Percentiles rank a stretch among this genome's conserved stretches.
phyloP scores from a whole-genome alignment of 805 yeast genomes.

The Starmerella potacharoeniae region DNA sequence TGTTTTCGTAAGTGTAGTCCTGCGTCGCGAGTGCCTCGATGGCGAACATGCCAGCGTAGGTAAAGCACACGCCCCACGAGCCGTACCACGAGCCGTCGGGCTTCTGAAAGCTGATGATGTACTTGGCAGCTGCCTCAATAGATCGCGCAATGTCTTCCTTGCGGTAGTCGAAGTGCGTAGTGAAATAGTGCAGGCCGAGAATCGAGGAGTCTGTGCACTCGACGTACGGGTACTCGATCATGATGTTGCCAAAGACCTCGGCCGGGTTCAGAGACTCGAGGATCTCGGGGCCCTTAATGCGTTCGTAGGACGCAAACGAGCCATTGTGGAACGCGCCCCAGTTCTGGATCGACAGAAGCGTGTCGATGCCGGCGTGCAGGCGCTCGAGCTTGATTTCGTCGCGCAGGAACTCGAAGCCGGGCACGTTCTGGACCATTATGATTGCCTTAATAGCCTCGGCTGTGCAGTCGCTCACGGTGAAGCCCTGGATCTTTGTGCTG shows the following conservation, averaged over 20 bases:
- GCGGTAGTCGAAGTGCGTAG: constrained; percentile 53
- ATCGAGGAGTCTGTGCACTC: constrained; percentile 97
- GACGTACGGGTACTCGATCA: constrained; percentile 97
- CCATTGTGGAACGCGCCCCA: constrained; percentile 70
- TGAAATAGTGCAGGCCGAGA: constrained; percentile 72
- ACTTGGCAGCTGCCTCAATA: constrained; percentile 60
- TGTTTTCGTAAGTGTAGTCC: constrained; percentile 50
- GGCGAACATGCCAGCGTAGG: constrained; percentile 97
- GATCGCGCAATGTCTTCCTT: constrained; percentile 54
- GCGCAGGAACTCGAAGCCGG: constrained; percentile 39
- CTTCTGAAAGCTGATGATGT: constrained; percentile 56
- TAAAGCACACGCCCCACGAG: constrained; percentile 93
- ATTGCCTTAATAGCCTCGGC: constrained; percentile 92
- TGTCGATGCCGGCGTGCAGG: constrained; percentile 62
- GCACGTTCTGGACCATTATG: constrained; percentile 71
- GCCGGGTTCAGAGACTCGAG: constrained; percentile 85
- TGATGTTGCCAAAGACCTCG: constrained; percentile 93
- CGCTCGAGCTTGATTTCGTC: constrained; percentile 44
- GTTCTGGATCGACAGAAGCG: constrained; percentile 67
- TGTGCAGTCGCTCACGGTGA: constrained; percentile 92
- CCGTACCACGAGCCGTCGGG: constrained; percentile 96
- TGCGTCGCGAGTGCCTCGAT: constrained; percentile 76
- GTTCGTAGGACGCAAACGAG: constrained; percentile 85
- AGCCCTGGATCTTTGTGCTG: constrained; percentile 91
- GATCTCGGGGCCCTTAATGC: constrained; percentile 64